Conservation (phyloP, 352 stramenopile genomes). For the Globisporangium parvum region DNA sequence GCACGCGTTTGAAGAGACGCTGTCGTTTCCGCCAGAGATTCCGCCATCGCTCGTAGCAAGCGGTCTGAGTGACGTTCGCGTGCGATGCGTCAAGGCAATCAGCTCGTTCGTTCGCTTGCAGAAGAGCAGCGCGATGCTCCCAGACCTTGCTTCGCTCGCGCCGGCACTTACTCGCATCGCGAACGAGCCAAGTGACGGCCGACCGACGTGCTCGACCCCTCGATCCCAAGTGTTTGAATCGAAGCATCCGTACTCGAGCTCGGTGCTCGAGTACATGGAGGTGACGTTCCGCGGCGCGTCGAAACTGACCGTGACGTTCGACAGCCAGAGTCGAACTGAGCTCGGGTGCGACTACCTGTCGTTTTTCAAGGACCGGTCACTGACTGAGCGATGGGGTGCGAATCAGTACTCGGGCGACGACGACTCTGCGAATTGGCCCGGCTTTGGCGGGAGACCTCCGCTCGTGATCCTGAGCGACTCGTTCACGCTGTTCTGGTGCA, state of each 20-base stretch:
- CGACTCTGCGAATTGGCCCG: slow-evolving; percentile 78
- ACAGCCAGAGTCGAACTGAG: slow-evolving; percentile 57
- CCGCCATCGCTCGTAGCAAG: slow-evolving; percentile 33
- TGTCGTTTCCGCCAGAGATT: slow-evolving; percentile 45
- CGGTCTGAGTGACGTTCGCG: slow-evolving; percentile 47
- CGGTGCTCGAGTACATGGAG: slow-evolving; percentile 71
- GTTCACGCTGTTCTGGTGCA: slow-evolving; percentile 82
- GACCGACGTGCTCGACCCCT: slow-evolving; percentile 38
- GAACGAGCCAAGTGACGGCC: slow-evolving; percentile 32
- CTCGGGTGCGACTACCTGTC: slow-evolving; percentile 73
- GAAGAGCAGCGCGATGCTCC: slow-evolving; percentile 9
- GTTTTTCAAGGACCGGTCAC: slow-evolving; percentile 81
- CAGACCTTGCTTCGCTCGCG: slow-evolving; percentile 20
- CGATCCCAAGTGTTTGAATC: slow-evolving; percentile 75
- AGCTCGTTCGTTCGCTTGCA: slow-evolving; percentile 21
- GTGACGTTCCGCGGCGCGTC: slow-evolving; percentile 69
- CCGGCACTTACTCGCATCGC: slow-evolving; percentile 35
- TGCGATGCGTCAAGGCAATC: slow-evolving; percentile 54
- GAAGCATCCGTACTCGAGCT: slow-evolving; percentile 81
- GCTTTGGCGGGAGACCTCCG: slow-evolving; percentile 38
- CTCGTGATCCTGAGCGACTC: slow-evolving; percentile 73
- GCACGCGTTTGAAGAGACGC: slow-evolving; percentile 50
- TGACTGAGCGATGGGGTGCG: slow-evolving; percentile 55
- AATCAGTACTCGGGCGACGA: slow-evolving; percentile 63
- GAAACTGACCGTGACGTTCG: slow-evolving; percentile 65